Conservation (phyloP, 371 early-diverging fungal species). For the Chytridium lagenaria region DNA sequence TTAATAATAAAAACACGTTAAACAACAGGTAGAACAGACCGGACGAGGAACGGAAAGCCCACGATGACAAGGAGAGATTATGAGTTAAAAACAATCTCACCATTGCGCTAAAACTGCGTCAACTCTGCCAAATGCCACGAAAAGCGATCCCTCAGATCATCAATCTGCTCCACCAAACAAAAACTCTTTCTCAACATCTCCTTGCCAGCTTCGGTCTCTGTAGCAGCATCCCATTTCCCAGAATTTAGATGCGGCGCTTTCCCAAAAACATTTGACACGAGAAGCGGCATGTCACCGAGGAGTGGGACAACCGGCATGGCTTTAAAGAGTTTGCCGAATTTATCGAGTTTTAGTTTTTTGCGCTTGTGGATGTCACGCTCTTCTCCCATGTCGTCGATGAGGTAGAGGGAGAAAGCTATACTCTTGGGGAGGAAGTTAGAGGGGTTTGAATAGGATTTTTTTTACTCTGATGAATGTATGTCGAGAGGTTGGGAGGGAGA, state of each 20-base stretch:
- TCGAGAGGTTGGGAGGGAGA: conserved; percentile 37
- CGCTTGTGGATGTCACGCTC: conserved; percentile 48
- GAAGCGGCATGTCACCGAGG: conserved; percentile 54
- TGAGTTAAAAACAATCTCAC: neutral
- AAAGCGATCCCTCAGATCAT: conserved; percentile 28
- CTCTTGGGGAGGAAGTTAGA: conserved; percentile 24
- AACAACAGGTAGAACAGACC: neutral
- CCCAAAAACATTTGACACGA: conserved; percentile 39
- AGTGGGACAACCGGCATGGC: conserved; percentile 52
- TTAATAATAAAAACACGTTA: neutral
- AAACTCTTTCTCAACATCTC: conserved; percentile 26
- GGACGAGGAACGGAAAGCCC: neutral
- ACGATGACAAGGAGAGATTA: no score
- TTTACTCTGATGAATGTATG: conserved; percentile 45
- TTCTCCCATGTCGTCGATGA: conserved; percentile 52
- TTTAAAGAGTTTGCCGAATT: conserved; percentile 52
- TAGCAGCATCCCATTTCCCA: neutral
- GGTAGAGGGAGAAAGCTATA: conserved; percentile 51
- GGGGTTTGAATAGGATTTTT: neutral
- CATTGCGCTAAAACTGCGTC: conserved; percentile 6
- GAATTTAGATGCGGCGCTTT: conserved; percentile 45
- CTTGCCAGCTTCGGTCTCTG: conserved; percentile 17
- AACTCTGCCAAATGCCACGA: conserved; percentile 30
- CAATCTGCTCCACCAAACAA: conserved; percentile 25
- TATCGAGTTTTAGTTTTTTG: conserved; percentile 53